A percentile compares a stretch with the other conserved stretches of the same genome.
phyloP scores from a whole-genome alignment of 2,329 filamentous ascomycete genomes.

The Neocatenulostroma microsporum region DNA sequence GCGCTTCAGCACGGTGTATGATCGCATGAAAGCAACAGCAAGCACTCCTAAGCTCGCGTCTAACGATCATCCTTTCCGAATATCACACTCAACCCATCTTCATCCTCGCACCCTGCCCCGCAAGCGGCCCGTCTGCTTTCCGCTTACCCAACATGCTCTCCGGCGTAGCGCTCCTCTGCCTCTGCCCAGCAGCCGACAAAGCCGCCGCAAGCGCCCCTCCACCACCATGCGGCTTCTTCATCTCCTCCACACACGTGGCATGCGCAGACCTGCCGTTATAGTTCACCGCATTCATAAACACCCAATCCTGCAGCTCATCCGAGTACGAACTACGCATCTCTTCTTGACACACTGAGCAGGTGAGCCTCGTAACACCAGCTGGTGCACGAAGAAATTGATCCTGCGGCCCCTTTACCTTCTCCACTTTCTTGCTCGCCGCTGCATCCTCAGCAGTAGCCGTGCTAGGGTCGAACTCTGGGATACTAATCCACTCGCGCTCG shows the following conservation, averaged over 20 bases:
- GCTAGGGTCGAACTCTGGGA: slow-evolving; percentile 66
- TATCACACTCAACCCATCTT: slow-evolving; percentile 8
- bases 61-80: no score
- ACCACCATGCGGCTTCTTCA: slow-evolving; percentile 48
- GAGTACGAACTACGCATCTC: slow-evolving; percentile 89
- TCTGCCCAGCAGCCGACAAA: slow-evolving; percentile 12
- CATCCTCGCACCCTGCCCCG: slow-evolving; percentile 12
- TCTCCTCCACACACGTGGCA: slow-evolving; percentile 79
- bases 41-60: no score
- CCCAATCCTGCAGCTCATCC: slow-evolving; percentile 89
- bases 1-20: no score
- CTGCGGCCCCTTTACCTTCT: slow-evolving; percentile 51
- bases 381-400: slow-evolving; percentile 75
- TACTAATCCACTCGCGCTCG: slow-evolving; percentile 86
- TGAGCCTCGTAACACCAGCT: slow-evolving; percentile 64
- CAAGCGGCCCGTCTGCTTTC: slow-evolving; percentile 26
- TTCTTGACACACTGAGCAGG: slow-evolving; percentile 92
- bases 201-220: slow-evolving; percentile 19
- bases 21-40: no score
- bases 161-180: slow-evolving; percentile 29
- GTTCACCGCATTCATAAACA: slow-evolving; percentile 83
- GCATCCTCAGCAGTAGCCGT: slow-evolving; percentile 33
- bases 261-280: slow-evolving; percentile 78
- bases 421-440: slow-evolving; percentile 4
- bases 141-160: slow-evolving; percentile 28